Percentiles rank a stretch among this genome's conserved stretches.
Conservation (phyloP, 805 yeast genomes). For the Schwanniomyces vanrijiae region DNA sequence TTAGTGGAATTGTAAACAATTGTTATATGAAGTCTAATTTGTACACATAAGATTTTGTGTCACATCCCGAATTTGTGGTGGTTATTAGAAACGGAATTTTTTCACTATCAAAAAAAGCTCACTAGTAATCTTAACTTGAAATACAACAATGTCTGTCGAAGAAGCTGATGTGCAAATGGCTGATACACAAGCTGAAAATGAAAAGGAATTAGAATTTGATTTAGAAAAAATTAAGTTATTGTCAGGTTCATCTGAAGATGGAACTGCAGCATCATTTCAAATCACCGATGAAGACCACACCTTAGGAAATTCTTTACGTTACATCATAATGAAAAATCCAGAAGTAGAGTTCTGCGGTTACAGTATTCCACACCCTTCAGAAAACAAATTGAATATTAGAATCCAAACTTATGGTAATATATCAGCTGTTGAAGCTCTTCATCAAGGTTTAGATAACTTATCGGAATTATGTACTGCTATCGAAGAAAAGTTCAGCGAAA, state of each 20-base stretch:
- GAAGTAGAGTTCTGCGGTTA: constrained; percentile 98
- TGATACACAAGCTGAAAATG: constrained; percentile 27
- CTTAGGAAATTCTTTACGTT: constrained; percentile 88
- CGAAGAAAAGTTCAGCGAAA: constrained; percentile 73
- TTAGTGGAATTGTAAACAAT: neutral
- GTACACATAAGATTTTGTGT: neutral
- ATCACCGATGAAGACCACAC: constrained; percentile 95
- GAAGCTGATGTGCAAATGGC: constrained; percentile 19
- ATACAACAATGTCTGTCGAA: constrained; percentile 19
- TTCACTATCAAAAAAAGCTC: neutral
- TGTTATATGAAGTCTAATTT: constrained; percentile 1
- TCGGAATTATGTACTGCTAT: constrained; percentile 79
- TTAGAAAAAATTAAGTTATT: constrained; percentile 62
- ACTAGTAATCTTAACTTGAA: neutral
- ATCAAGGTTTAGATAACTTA: constrained; percentile 86
- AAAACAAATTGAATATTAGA: constrained; percentile 81
- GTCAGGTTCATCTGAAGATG: constrained; percentile 91
- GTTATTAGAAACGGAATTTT: neutral
- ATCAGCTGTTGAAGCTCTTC: constrained; percentile 90
- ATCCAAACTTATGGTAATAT: constrained; percentile 87
- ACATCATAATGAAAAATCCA: constrained; percentile 95
- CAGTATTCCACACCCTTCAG: constrained; percentile 98
- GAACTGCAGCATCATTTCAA: constrained; percentile 92
- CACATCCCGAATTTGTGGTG: neutral
- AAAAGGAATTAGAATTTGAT: constrained; percentile 50